Base-by-base conservation (phyloP, 345 rosid genomes). In the Gynandropsis gynandra region DNA sequence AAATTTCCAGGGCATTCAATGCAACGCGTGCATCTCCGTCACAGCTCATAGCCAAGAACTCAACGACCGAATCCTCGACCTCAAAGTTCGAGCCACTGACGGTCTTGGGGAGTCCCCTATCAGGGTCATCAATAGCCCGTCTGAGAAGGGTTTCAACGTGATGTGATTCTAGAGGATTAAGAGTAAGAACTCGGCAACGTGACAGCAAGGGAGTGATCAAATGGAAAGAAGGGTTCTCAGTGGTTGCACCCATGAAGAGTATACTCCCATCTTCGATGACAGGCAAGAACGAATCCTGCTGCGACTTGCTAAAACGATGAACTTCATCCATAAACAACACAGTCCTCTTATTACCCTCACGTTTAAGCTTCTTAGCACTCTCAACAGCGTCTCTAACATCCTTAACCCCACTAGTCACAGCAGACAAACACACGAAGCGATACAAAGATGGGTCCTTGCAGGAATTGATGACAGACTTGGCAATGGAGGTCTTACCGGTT, bases 1-100 rank as follows among this genome's bases (percentile, higher is more conserved):
- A 75, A 16, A 82, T 71, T 57, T 84, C 96, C 37, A 87, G 42
- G 43, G 81, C 88, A 52, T 84, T 87, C 71, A 84, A 63, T 0
- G 90, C 96, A 5, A 81, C 85, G 10, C 94, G 85, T 2, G 90
- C 90, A 70, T 84, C 96, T 1, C 96, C 95, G 42, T 87, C 88
- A 15, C 87, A 87, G 68, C 73, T 81, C 1, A 41, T 54, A 8
- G 87, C 77, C 54, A 87, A 52, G 51, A 78, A 84, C 44, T 68
- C 76, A 10, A 84, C 4, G 9, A 80, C 80, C 14, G 69, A 81
- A 37, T 65, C 72, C 14, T 59, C 38, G 33, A 74, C 88, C 47
- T 65, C 56, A 5, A 76, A 62, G 16, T 50, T 44, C 38, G 52
- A 34, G 31, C 58, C 75, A 2, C 5, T 5, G 2, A 73, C 32